phyloP scores from a whole-genome alignment of 108 stramenopile genomes.

The Nitzschia inconspicua region DNA sequence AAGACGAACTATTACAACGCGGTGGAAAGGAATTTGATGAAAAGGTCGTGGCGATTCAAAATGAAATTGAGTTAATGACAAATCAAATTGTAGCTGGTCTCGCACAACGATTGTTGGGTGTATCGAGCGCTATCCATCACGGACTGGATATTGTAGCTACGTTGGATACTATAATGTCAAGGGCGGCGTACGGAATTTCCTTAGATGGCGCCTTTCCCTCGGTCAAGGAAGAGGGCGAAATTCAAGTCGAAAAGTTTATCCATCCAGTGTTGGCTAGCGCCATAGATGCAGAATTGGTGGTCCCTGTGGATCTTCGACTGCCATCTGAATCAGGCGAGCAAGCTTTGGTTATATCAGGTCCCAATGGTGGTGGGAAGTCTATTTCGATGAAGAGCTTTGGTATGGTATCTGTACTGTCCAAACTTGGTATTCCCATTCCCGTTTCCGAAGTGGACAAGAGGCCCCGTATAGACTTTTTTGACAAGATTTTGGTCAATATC shows the following conservation, averaged over 20 bases:
- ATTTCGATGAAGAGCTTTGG: conserved; percentile 81
- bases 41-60: conserved; percentile 34
- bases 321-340: conserved; percentile 25
- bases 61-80: conserved; percentile 47
- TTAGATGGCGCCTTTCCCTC: conserved; percentile 47
- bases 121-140: conserved; percentile 28
- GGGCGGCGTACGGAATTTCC: conserved; percentile 59
- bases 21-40: conserved; percentile 27
- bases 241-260: conserved; percentile 11
- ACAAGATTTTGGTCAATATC: conserved; percentile 52
- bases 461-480: conserved; percentile 60
- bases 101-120: conserved; percentile 35
- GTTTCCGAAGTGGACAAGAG: neutral
- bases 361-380: conserved; percentile 81
- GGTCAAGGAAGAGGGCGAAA: neutral
- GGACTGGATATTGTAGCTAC: conserved; percentile 52
- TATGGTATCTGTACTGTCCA: conserved; percentile 39
- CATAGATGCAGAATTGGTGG: conserved; percentile 47
- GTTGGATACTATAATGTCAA: conserved; percentile 69
- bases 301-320: conserved; percentile 63
- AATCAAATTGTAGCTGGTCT: conserved; percentile 36
- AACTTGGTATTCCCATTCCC: conserved; percentile 54
- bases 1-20: conserved; percentile 22
- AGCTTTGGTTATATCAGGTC: conserved; percentile 62
- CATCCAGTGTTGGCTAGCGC: conserved; percentile 24